Conservation (phyloP, 768 basidiomycete genomes). For the Phlebiopsis flavidoalba region DNA sequence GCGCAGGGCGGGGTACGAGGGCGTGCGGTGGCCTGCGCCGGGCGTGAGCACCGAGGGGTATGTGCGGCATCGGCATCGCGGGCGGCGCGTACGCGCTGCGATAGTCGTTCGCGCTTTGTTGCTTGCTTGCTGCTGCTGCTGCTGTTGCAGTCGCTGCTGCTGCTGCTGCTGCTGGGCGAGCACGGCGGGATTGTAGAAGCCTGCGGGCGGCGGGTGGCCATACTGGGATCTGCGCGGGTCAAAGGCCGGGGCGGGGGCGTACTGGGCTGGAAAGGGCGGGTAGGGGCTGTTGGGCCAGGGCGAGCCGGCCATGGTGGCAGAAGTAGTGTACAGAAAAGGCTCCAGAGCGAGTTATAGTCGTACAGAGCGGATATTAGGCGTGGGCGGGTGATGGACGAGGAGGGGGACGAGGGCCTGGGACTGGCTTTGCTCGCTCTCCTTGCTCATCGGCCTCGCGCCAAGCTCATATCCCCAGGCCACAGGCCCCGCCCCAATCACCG, state of each 20-base stretch:
- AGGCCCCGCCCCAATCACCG: not conserved
- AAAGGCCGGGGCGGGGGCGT: not conserved
- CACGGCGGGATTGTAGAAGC: constrained; percentile 12
- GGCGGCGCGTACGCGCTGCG: not conserved
- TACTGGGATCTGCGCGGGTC: not conserved
- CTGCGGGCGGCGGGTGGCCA: not conserved
- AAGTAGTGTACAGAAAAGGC: not conserved
- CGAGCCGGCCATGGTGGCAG: constrained; percentile 1
- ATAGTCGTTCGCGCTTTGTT: not conserved
- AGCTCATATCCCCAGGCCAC: not conserved
- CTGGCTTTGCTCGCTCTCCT: not conserved
- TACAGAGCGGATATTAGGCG: constrained; percentile 3
- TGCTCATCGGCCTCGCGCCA: not conserved
- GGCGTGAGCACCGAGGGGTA: constrained; percentile 8
- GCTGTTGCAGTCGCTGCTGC: not conserved
- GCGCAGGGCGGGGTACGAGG: not conserved
- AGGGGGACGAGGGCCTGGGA: not conserved
- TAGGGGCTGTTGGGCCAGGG: constrained; percentile 10
- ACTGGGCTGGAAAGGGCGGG: constrained; percentile 5
- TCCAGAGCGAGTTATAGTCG: not conserved
- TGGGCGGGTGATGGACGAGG: not conserved
- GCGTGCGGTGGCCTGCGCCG: not conserved
- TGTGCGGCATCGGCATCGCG: not conserved
- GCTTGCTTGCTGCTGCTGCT: not conserved
- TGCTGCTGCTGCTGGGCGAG: not conserved